phyloP scores from a whole-genome alignment of 2,329 filamentous ascomycete genomes.

The Aspergillus aculeatus region DNA sequence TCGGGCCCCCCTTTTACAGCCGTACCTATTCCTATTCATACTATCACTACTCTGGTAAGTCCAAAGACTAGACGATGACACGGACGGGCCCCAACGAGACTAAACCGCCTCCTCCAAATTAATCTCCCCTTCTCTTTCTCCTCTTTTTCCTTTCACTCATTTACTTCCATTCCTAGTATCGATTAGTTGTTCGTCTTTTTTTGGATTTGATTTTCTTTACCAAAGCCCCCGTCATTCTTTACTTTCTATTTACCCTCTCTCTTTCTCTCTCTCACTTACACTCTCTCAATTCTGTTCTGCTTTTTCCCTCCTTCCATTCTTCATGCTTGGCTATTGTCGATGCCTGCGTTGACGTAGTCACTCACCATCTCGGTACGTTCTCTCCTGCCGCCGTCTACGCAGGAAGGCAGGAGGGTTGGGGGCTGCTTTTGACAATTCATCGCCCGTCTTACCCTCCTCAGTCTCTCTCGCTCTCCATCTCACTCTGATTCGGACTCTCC shows the following conservation, averaged over 20 bases:
- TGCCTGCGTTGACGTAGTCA: slow-evolving; percentile 33
- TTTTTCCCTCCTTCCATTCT: slow-evolving; percentile 1
- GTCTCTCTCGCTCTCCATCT: slow-evolving; percentile 4
- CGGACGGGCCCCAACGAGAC: not conserved
- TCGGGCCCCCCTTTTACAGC: not conserved
- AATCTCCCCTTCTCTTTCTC: slow-evolving; percentile 9
- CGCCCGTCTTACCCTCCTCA: slow-evolving; percentile 6
- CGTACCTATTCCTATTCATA: too few species aligned
- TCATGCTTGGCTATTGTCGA: slow-evolving; percentile 23
- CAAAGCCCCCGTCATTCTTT: not conserved
- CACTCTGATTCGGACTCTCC: not conserved
- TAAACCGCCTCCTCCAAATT: not conserved
- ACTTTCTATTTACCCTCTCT: not conserved
- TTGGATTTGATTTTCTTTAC: slow-evolving; percentile 2
- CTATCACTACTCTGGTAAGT: too few species aligned
- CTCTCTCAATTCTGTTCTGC: slow-evolving; percentile 1
- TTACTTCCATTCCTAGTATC: not conserved
- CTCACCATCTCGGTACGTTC: slow-evolving; percentile 14
- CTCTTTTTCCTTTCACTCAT: slow-evolving; percentile 5
- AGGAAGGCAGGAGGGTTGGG: slow-evolving; percentile 17
- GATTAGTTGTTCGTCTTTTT: not conserved
- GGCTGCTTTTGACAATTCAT: slow-evolving; percentile 21
- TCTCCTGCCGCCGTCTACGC: slow-evolving; percentile 25
- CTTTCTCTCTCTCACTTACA: not conserved
- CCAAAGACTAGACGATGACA: not conserved